Evolutionary conservation across 495 filamentous ascomycete species (phyloP), one percentile per base, ranked within the genome.

Genomic region (Lophium mytilinum): DNA sequence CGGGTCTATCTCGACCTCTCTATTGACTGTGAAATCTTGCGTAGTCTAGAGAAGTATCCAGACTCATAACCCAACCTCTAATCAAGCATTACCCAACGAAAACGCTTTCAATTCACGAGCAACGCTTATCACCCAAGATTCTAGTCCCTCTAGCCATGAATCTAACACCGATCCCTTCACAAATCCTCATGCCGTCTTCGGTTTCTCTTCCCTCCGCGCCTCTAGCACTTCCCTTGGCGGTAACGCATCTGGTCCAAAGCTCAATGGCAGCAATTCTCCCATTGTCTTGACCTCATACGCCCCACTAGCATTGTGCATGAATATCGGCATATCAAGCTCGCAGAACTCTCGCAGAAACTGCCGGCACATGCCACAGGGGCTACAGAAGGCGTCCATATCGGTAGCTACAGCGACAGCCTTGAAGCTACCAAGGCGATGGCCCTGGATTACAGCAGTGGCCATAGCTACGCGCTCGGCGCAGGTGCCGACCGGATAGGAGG

Each of bases 401-500:
- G 92, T 91, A 6, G 88, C 80, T 1, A 98, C 90, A 12, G 88
- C 92, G 34, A 98, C 68, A 12, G 91, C 93, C 63, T 82, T 86
- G 74, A 96, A 92, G 52, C 87, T 79, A 1, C 89, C 88, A 33
- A 56, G 34, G 12, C 56, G 57, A 40, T 35, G 30, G 46, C 62
- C 66, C 15, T 17, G 21, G 63, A 86, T 79, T 49, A 96, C 78
- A n/a, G 93, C 93, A 52, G 81, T 89, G 3, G 80, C 86, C 60
- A 96, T 72, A 2, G 92, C 88, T 10, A 88, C 86, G 36, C 90
- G 76, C 78, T 97, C 93, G n/a, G 93, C 93, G 68, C 93, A 98
- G 0, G 87, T 92, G 0, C 88, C 87, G 18, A 96, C 90, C 5
- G 92, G 91, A 67, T 95, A 97, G 21, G 84, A 78, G 1, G 88